A percentile compares a stretch with the other conserved stretches of the same genome.
Evolutionary conservation across 306 rosid genomes (phyloP).

Genomic region (Prosopis cineraria): DNA sequence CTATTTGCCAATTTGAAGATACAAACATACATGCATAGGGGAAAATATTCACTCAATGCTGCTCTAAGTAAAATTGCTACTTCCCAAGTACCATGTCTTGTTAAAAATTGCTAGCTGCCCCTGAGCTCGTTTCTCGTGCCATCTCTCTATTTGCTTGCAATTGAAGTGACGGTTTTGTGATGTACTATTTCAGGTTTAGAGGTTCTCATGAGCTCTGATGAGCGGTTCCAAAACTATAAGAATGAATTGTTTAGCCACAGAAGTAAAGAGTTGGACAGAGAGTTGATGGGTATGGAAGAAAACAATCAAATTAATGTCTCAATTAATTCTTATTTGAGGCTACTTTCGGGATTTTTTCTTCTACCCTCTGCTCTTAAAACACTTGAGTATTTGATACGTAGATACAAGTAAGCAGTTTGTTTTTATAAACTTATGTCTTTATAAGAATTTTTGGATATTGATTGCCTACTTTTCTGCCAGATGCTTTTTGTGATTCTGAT

Average conservation of each 20-base stretch:
- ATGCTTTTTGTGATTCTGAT: constrained; percentile 11
- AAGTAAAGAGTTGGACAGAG: constrained; percentile 78
- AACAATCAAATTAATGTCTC: constrained; percentile 62
- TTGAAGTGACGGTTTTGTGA: not conserved
- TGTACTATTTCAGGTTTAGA: constrained; percentile 67
- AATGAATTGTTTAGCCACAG: constrained; percentile 67
- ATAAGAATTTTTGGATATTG: not conserved
- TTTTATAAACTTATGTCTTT: not conserved
- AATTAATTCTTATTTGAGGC: constrained; percentile 62
- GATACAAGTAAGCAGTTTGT: constrained; percentile 67
- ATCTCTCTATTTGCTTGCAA: not conserved
- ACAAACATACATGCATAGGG: not conserved
- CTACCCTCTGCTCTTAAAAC: constrained; percentile 68
- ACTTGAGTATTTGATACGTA: constrained; percentile 83
- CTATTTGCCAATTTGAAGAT: not conserved
- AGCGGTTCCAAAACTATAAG: constrained; percentile 64
- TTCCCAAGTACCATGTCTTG: not conserved
- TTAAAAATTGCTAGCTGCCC: not conserved
- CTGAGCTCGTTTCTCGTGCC: not conserved
- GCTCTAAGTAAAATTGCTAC: not conserved
- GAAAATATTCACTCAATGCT: not conserved
- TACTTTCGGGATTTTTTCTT: constrained; percentile 66
- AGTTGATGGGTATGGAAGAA: constrained; percentile 63
- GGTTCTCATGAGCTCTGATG: constrained; percentile 62
- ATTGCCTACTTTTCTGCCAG: not conserved